Evolutionary conservation across 306 rosid genomes (phyloP).

Genomic region (Fragaria iinumae): DNA sequence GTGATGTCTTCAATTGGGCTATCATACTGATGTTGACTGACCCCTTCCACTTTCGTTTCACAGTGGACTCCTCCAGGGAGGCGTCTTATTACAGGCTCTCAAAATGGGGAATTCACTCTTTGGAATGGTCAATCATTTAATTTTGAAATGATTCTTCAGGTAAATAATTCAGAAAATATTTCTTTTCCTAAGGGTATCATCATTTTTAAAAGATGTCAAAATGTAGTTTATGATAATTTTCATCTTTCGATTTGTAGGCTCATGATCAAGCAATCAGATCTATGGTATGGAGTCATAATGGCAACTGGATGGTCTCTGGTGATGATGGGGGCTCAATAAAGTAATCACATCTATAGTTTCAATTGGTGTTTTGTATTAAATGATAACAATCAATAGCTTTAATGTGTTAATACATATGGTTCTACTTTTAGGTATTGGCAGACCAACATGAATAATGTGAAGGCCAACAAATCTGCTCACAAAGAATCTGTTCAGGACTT

Average conservation of each 20-base stretch:
- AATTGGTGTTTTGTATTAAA: conserved; percentile 7
- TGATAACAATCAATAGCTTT: conserved; percentile 11
- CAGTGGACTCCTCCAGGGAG: conserved; percentile 99
- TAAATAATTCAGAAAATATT: conserved; percentile 18
- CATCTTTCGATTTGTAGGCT: conserved; percentile 49
- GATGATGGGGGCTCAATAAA: conserved; percentile 98
- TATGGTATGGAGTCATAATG: conserved; percentile 99
- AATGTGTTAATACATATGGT: conserved; percentile 24
- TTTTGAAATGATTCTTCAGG: conserved; percentile 99
- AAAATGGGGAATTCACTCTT: conserved; percentile 97
- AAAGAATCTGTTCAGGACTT: conserved; percentile 98
- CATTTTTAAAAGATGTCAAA: neutral
- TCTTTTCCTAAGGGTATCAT: neutral
- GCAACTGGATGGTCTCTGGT: conserved; percentile 99
- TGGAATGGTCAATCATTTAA: conserved; percentile 99
- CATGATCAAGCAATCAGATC: conserved; percentile 99
- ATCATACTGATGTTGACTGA: conserved; percentile 29
- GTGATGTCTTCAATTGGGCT: conserved; percentile 27
- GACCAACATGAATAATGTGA: conserved; percentile 98
- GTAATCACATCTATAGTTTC: conserved; percentile 43
- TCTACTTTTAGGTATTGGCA: conserved; percentile 81
- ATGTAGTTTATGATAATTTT: conserved; percentile 21
- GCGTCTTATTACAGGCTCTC: conserved; percentile 97
- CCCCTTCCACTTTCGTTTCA: conserved; percentile 17
- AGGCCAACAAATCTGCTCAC: conserved; percentile 96